phyloP scores from a whole-genome alignment of 1,139 yeast genomes.

The Scheffersomyces lignicola region DNA sequence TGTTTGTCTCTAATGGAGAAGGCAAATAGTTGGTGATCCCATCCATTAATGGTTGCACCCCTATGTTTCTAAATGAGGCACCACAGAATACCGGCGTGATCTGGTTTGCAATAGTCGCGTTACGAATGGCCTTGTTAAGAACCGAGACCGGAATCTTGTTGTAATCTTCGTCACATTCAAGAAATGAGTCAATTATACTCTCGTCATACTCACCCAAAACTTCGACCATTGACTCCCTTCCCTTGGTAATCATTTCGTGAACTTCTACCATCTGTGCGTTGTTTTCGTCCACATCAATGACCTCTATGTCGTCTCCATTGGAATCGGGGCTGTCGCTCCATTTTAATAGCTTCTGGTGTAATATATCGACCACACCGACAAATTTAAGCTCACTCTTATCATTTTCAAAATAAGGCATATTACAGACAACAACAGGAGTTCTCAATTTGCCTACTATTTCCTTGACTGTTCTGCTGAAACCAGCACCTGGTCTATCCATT shows the following conservation, averaged over 20 bases:
- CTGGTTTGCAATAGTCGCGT: constrained; percentile 56
- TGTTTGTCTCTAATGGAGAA: constrained; percentile 64
- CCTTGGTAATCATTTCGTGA: constrained; percentile 49
- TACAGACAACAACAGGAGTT: constrained; percentile 72
- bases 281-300: constrained; percentile 37
- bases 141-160: constrained; percentile 55
- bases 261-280: constrained; percentile 31
- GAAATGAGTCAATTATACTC: constrained; percentile 67
- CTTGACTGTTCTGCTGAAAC: constrained; percentile 83
- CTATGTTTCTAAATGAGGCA: constrained; percentile 87
- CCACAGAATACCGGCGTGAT: constrained; percentile 89
- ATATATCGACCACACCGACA: constrained; percentile 80
- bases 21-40: constrained; percentile 79
- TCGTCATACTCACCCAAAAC: constrained; percentile 84
- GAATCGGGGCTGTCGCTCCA: constrained; percentile 55
- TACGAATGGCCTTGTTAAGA: constrained; percentile 59
- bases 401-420: constrained; percentile 68
- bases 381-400: constrained; percentile 46
- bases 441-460: constrained; percentile 79
- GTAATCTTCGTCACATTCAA: constrained; percentile 71
- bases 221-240: constrained; percentile 79
- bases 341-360: constrained; percentile 61
- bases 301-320: constrained; percentile 58
- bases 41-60: constrained; percentile 92
- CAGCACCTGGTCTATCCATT: constrained; percentile 97